A percentile compares a stretch with the other conserved stretches of the same genome.
phyloP scores from a whole-genome alignment of 148 eudicot genomes.

The Rhododendron molle region DNA sequence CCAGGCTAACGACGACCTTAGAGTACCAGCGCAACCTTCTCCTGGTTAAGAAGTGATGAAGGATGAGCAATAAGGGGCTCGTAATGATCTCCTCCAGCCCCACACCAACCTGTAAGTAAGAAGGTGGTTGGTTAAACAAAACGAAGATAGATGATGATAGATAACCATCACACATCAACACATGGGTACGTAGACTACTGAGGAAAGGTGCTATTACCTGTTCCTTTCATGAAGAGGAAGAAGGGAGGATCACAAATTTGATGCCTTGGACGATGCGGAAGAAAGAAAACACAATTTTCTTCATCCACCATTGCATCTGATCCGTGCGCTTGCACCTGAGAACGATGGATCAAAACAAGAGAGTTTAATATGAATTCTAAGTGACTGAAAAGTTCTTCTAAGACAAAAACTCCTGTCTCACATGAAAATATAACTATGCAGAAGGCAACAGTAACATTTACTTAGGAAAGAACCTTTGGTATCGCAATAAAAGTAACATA shows the following conservation, averaged over 20 bases:
- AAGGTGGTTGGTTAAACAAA: background rate
- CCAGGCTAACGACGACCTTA: slow-evolving; percentile 23
- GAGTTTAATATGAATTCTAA: background rate
- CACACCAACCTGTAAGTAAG: slow-evolving; percentile 74
- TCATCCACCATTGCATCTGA: slow-evolving; percentile 96
- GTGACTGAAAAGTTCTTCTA: background rate
- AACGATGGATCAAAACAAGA: background rate
- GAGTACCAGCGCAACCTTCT: slow-evolving; percentile 80
- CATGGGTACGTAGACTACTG: background rate
- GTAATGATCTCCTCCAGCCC: slow-evolving; percentile 92
- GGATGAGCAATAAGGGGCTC: slow-evolving; percentile 84
- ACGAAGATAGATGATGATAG: background rate
- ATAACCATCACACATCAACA: background rate
- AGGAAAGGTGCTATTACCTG: slow-evolving; percentile 34
- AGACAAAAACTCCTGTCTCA: background rate
- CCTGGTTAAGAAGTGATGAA: slow-evolving; percentile 45
- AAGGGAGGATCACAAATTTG: slow-evolving; percentile 65
- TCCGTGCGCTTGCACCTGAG: slow-evolving; percentile 95
- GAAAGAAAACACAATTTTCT: slow-evolving; percentile 91
- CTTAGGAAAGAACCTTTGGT: background rate
- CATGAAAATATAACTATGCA: background rate
- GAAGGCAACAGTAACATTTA: background rate
- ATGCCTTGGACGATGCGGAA: slow-evolving; percentile 87
- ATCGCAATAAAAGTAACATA: background rate
- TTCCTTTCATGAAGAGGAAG: slow-evolving; percentile 98